phyloP scores from a whole-genome alignment of 2,329 filamentous ascomycete species.

The Talaromyces amestolkiae region DNA sequence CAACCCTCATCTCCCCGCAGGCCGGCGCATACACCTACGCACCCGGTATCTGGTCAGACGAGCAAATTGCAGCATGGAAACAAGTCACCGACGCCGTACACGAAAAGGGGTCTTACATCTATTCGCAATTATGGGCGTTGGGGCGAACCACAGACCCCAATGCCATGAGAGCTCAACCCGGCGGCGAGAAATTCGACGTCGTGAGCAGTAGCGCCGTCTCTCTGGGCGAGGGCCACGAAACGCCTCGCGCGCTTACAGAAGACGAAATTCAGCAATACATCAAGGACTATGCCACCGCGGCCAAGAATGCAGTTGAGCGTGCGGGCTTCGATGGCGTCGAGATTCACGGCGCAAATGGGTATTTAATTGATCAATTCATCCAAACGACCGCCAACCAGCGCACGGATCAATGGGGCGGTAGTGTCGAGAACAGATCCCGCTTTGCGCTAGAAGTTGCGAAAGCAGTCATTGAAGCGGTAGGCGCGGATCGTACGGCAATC shows the following conservation, averaged over 20 bases:
- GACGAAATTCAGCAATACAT: slow-evolving; percentile 45
- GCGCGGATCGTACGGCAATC: slow-evolving; percentile 42
- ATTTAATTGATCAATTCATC: slow-evolving; percentile 51
- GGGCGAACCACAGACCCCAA: slow-evolving; percentile 52
- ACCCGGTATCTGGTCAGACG: slow-evolving; percentile 55
- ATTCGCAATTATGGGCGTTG: slow-evolving; percentile 59
- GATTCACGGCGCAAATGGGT: slow-evolving; percentile 49
- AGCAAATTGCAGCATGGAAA: slow-evolving; percentile 58
- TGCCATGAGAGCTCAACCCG: slow-evolving; percentile 27
- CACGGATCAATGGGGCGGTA: slow-evolving; percentile 50
- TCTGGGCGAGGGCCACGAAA: slow-evolving; percentile 33
- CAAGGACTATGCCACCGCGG: slow-evolving; percentile 41
- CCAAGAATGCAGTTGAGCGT: slow-evolving; percentile 49
- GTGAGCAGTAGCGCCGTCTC: slow-evolving; percentile 43
- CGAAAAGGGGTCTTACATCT: slow-evolving; percentile 57
- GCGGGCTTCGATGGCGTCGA: slow-evolving; percentile 54
- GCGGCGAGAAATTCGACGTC: slow-evolving; percentile 27
- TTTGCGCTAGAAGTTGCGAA: slow-evolving; percentile 54
- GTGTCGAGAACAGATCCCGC: slow-evolving; percentile 49
- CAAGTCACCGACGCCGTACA: slow-evolving; percentile 61
- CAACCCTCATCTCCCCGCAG: slow-evolving; percentile 48
- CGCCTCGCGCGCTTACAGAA: slow-evolving; percentile 26
- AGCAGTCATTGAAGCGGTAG: slow-evolving; percentile 41
- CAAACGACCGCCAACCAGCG: slow-evolving; percentile 48
- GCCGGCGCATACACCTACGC: slow-evolving; percentile 49